Evolutionary conservation across 78 protist species (phyloP).

Genomic region (Dictyostelium intermedium): DNA sequence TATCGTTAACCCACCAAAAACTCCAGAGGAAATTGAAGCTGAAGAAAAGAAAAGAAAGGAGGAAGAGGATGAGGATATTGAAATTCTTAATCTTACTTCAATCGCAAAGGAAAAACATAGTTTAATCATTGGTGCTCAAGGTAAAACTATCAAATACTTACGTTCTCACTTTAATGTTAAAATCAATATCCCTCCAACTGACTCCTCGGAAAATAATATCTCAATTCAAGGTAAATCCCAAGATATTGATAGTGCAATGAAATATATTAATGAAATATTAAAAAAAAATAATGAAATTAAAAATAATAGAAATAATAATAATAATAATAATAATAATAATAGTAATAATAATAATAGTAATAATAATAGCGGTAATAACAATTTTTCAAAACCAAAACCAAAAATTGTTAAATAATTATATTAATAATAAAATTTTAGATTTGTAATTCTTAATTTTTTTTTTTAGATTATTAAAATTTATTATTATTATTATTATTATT

Average conservation of each 20-base stretch:
- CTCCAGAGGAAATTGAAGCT: neutral
- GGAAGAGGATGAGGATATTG: neutral
- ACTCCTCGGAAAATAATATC: neutral
- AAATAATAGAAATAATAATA: constrained; percentile 23
- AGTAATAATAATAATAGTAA: neutral
- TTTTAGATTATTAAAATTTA: too few relatives aligned
- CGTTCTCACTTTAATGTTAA: constrained; percentile 27
- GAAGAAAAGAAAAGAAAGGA: constrained; percentile 8
- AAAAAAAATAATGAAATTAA: neutral
- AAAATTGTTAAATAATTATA: neutral
- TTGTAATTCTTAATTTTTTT: neutral
- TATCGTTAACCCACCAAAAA: constrained; percentile 31
- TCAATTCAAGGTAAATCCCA: constrained; percentile 27
- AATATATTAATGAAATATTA: constrained; percentile 59
- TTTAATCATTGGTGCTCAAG: constrained; percentile 72
- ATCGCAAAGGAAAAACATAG: constrained; percentile 76
- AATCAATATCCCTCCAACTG: constrained; percentile 64
- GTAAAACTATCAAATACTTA: constrained; percentile 46
- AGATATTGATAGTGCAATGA: constrained; percentile 33
- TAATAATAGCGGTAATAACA: neutral
- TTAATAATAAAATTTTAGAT: too few relatives aligned
- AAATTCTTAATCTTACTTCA: neutral
- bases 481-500: too few relatives aligned
- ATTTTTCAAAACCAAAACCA: constrained; percentile 1
- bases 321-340: neutral